phyloP scores from a whole-genome alignment of 352 stramenopile genomes.

The Phytophthora boehmeriae region DNA sequence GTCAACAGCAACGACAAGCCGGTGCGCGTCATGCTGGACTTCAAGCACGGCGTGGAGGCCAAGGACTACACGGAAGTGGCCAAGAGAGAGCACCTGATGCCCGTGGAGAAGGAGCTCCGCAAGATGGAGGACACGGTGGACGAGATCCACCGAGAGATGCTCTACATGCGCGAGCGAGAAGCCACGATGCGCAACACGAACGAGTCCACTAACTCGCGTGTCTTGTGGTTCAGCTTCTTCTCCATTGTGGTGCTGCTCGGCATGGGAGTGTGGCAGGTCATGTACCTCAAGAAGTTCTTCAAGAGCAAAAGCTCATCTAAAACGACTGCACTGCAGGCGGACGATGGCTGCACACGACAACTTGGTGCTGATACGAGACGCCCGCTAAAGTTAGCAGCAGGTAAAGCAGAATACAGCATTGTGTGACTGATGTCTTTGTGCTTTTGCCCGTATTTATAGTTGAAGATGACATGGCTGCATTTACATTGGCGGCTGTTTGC shows the following conservation, averaged over 20 bases:
- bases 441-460: constrained; percentile 24
- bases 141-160: constrained; percentile 90
- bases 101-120: constrained; percentile 86
- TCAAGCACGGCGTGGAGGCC: constrained; percentile 88
- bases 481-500: constrained; percentile 13
- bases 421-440: too few relatives aligned
- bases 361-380: too few relatives aligned
- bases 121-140: constrained; percentile 91
- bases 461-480: constrained; percentile 31
- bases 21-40: constrained; percentile 82
- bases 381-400: too few relatives aligned
- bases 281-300: constrained; percentile 93
- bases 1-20: constrained; percentile 79
- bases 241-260: constrained; percentile 86
- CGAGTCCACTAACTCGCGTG: constrained; percentile 88
- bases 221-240: constrained; percentile 92
- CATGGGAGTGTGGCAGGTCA: constrained; percentile 88
- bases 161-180: constrained; percentile 91
- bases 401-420: too few relatives aligned
- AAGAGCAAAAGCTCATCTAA: constrained; percentile 94
- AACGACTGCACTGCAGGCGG: background rate
- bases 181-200: constrained; percentile 89
- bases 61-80: constrained; percentile 91
- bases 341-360: too few relatives aligned
- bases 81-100: constrained; percentile 90